phyloP scores from a whole-genome alignment of 306 rosid species.

The Mimosa bimucronata region DNA sequence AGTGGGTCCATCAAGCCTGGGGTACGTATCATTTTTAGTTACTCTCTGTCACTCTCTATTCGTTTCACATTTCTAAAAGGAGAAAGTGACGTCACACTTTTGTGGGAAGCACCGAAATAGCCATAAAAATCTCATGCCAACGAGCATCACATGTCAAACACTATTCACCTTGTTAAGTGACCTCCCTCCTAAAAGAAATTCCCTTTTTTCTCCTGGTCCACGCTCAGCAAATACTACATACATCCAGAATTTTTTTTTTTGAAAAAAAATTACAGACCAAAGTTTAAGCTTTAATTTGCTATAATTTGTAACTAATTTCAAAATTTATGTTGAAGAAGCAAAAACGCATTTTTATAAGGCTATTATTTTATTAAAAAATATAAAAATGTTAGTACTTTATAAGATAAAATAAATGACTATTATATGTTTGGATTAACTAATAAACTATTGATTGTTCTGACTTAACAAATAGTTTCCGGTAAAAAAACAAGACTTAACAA shows the following conservation, averaged over 20 bases:
- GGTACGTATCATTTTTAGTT: slow-evolving; percentile 9
- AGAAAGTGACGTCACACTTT: not conserved
- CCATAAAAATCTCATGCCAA: not conserved
- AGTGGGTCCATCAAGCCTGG: slow-evolving; percentile 49
- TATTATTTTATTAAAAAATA: not conserved
- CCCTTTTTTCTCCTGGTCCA: not conserved
- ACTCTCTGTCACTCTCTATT: not conserved
- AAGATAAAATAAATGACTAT: too few relatives aligned
- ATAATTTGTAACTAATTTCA: not conserved
- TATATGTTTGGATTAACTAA: too few relatives aligned
- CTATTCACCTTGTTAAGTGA: not conserved
- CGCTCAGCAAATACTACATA: not conserved
- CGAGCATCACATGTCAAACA: not conserved
- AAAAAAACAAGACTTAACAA: too few relatives aligned
- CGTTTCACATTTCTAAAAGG: not conserved
- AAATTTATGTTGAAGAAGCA: not conserved
- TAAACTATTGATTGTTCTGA: too few relatives aligned
- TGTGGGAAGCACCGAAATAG: not conserved
- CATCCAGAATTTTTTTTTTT: too few relatives aligned
- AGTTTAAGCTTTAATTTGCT: too few relatives aligned
- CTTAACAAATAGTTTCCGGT: too few relatives aligned
- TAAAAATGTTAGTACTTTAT: too few relatives aligned
- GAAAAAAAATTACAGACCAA: not conserved
- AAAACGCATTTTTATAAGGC: not conserved
- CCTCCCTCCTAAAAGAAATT: not conserved